phyloP scores from a whole-genome alignment of 345 rosid species.

The Camelina hispida region DNA sequence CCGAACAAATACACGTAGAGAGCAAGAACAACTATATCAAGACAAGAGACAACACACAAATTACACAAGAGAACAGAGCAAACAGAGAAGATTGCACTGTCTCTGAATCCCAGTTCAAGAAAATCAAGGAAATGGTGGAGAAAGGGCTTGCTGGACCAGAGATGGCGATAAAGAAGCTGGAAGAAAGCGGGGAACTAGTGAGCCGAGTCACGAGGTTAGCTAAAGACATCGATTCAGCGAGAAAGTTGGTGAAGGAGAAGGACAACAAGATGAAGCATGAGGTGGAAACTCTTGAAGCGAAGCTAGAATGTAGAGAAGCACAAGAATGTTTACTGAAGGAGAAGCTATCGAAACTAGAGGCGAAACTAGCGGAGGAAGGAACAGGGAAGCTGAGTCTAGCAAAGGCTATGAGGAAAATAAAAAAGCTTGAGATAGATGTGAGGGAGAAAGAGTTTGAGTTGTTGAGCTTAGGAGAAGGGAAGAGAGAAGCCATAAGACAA shows the following conservation, averaged over 20 bases:
- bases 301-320: conserved; percentile 50
- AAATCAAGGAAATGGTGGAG: conserved; percentile 42
- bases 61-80: neutral
- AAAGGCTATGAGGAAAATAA: conserved; percentile 44
- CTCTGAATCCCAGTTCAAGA: conserved; percentile 36
- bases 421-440: conserved; percentile 50
- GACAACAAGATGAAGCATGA: conserved; percentile 44
- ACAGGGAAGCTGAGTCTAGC: conserved; percentile 48
- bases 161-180: conserved; percentile 45
- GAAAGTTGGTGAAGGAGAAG: conserved; percentile 45
- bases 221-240: conserved; percentile 54
- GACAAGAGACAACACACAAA: conserved; percentile 12
- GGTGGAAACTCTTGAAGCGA: conserved; percentile 41
- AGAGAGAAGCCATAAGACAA: conserved; percentile 93
- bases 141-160: conserved; percentile 51
- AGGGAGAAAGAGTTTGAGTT: conserved; percentile 58
- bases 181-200: conserved; percentile 40
- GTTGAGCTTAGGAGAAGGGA: conserved; percentile 63
- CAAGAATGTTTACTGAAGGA: conserved; percentile 49
- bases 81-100: conserved; percentile 15
- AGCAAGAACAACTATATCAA: conserved; percentile 24
- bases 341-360: conserved; percentile 50
- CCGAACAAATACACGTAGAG: conserved; percentile 36
- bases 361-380: conserved; percentile 47
- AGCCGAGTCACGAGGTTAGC: conserved; percentile 47